Base-by-base conservation (phyloP, 305 asterid species). In the Salvia sclarea region DNA sequence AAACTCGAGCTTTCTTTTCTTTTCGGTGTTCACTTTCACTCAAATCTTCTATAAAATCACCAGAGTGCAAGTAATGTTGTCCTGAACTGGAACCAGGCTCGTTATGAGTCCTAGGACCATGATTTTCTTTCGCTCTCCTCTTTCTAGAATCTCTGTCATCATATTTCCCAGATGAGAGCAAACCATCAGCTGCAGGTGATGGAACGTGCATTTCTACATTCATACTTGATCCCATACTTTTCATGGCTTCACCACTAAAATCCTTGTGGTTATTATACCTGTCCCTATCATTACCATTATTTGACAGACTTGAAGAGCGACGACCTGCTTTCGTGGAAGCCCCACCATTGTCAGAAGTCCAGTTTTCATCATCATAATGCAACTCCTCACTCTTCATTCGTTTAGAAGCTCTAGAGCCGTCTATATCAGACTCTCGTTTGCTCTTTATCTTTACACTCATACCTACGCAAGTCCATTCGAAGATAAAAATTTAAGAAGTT, bases 1-100 rank as follows among this genome's bases (percentile, higher is more conserved):
- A 88, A 70, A 80, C 73, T 80, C 85, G 78, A 45, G 87, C 84
- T 87, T 85, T 88, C 89, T 92, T 95, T 66, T 80, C 95, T 77
- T 83, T 87, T 75, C 75, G 80, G 41, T 62, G 71, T 56, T 75
- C 90, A 76, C 71, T 82, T 72, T 82, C 89, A 75, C 49, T 44
- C 66, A 80, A 60, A 59, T 78, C 87, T 64, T 80, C 88, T 55
- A 69, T 14, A 69, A 71, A 67, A 63, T 71, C 82, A 66, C 76
- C 77, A 76, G 83, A 79, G 52, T 76, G 81, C 54, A 54, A 84
- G 61, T 72, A 81, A 61, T 67, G 75, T 64, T 60, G 75, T 40
- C 66, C 83, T 25, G 73, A 75, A 68, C 72, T 70, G 59, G 79
- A 81, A 45, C 70, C 43, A 16, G 76, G 79, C 63, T 52, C 73